A percentile compares a stretch with the other conserved stretches of the same genome.
Evolutionary conservation across 164 flowering plant species (phyloP).

Genomic region (Litsea cubeba): DNA sequence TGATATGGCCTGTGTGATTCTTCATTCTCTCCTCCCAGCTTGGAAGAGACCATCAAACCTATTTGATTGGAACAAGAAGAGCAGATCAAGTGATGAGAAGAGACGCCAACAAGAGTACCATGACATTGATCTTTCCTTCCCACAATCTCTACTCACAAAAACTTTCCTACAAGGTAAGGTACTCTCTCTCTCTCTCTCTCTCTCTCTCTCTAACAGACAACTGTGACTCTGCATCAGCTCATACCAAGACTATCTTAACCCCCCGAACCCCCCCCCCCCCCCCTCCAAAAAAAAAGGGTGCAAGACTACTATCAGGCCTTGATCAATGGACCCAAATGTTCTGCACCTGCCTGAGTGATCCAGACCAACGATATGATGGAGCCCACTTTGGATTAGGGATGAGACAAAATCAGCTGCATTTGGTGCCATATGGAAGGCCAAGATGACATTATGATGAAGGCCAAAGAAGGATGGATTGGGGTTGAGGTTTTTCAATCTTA

Average conservation of each 20-base stretch:
- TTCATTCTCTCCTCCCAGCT: not conserved
- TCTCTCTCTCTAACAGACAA: not conserved
- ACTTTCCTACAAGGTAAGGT: constrained; percentile 67
- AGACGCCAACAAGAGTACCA: constrained; percentile 56
- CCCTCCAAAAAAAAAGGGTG: not conserved
- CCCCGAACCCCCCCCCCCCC: too few relatives aligned
- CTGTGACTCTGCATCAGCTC: not conserved
- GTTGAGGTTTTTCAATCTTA: too few relatives aligned
- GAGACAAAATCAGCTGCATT: not conserved
- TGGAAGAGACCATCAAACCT: constrained; percentile 36
- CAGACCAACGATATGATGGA: not conserved
- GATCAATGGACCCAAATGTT: too few relatives aligned
- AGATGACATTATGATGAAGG: not conserved
- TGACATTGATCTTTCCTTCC: constrained; percentile 67
- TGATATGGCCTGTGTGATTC: not conserved
- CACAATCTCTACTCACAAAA: constrained; percentile 57
- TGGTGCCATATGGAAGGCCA: not conserved
- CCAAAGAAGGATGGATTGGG: not conserved
- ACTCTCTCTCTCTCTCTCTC: constrained; percentile 14
- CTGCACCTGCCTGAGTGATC: too few relatives aligned
- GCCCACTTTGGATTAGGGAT: not conserved
- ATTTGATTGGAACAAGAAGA: constrained; percentile 57
- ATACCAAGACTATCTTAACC: not conserved
- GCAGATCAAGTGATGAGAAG: constrained; percentile 30
- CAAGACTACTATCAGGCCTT: too few relatives aligned